Evolutionary conservation across 495 filamentous ascomycete genomes (phyloP), one percentile per base, ranked within the genome.

Genomic region (Penicillium diatomitis): DNA sequence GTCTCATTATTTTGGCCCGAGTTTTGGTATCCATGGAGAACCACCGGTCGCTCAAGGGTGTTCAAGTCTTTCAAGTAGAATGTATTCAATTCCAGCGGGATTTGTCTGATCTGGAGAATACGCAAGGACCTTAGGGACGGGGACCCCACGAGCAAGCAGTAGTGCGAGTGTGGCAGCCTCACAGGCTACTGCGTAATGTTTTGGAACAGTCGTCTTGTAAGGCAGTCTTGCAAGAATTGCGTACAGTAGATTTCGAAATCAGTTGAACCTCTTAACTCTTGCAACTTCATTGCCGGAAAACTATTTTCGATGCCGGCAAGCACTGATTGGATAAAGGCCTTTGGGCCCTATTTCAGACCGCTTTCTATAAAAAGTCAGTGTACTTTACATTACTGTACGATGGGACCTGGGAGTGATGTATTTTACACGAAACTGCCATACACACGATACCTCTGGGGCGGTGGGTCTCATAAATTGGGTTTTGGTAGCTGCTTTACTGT

Each of bases 121-220:
- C 41, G 39, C 43, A 34, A 49, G 41, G 32, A 57, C 51, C 38
- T 55, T 48, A 10, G 62, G 61, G 29, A 60, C 66, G 7, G 65
- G 69, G 32, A 68, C 48, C 8, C 58, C 52, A 35, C 61, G 41
- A 30, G 53, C 36, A 29, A 12, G 49, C 7, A 68, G 57, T 50
- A 62, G 61, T 12, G 51, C 57, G 41, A 72, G 54, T 29, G 67
- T 69, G 0, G 67, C 64, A 32, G 61, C 69, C 41, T 72, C 66
- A 54, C 67, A 69, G 4, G 61, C 65, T 2, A 62, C 56, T 11
- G 56, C 43, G 34, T 56, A 42, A 41, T 56, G 38, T 47, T 62
- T 64, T 6, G 63, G 65, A 5, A 52, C 53, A 28, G 62, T 64
- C 2, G 43, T 41, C n/a, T 44, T 49, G 43, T 60, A 67, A 0